Conservation (phyloP, 23 red algal genomes). For the Gracilaria domingensis region DNA sequence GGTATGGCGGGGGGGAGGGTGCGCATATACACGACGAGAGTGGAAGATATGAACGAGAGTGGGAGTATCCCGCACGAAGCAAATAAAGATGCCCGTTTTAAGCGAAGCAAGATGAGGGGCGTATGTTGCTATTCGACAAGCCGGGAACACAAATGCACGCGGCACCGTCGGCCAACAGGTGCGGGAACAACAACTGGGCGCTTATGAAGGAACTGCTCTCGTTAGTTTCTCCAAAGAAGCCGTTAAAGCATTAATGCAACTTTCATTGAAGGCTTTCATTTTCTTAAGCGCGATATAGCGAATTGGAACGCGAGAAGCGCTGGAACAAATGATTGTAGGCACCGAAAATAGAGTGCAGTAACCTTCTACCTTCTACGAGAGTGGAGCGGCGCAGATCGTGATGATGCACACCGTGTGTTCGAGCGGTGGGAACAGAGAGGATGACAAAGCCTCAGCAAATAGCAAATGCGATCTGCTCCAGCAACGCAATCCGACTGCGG, state of each 20-base stretch:
- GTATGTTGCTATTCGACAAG: neutral
- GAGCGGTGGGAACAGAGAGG: neutral
- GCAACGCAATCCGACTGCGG: neutral
- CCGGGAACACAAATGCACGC: neutral
- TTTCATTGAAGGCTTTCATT: neutral
- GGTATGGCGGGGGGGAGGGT: neutral
- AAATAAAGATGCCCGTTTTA: neutral
- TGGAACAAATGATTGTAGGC: neutral
- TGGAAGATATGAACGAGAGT: neutral
- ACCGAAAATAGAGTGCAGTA: neutral
- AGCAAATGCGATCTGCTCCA: neutral
- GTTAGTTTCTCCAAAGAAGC: neutral
- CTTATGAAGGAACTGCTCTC: neutral
- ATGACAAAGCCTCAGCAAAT: neutral
- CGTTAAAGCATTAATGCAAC: neutral
- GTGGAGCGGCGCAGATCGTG: constrained; percentile 1
- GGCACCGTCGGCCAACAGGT: neutral
- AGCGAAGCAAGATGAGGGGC: neutral
- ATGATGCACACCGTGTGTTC: neutral
- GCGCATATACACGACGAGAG: neutral
- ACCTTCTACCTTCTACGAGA: neutral
- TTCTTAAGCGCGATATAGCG: neutral
- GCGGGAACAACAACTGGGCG: neutral
- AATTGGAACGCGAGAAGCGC: neutral
- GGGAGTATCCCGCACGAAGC: neutral